Evolutionary conservation across 2,329 filamentous ascomycete species (phyloP), one percentile per base, ranked within the genome.

Genomic region (Aureobasidium namibiae): DNA sequence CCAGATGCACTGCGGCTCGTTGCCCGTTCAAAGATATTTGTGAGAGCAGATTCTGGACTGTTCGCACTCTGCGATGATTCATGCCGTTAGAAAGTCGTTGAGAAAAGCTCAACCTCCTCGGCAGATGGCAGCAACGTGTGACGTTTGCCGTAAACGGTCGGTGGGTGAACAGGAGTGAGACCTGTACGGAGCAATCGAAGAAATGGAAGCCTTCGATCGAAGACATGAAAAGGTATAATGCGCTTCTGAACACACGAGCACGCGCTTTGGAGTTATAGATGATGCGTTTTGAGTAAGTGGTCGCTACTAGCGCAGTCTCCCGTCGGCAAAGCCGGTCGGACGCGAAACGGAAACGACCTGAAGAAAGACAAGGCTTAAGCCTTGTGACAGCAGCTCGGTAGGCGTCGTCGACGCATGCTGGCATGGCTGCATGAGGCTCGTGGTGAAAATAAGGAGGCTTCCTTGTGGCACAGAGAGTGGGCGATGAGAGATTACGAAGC

Each of bases 61-160:
- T 24, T 21, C 31, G 50, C 34, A 23, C 14, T 23, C 10, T n/a
- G 13, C 23, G 29, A 16, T 45, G 52, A 45, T 34, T 36, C 52
- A 56, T 34, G 21, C 26, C 52, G 52, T 45, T 45, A 13, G 33
- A 29, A 45, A 14, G 11, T 16, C 42, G 42, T 45, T 45, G 42
- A 45, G 42, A 45, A n/a, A n/a, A 7, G 23, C 42, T 26, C 14
- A 5, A 5, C 9, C 38, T 41, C 38, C 13, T 41, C 52, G 52
- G 29, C 39, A 56, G 31, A 33, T 31, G 39, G n/a, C 21, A 42
- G 10, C 39, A 42, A 42, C 50, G 50, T 41, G 36, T 18, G 36
- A 42, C 36, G 36, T 23, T 21, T 56, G 36, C 52, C 39, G 52
- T n/a, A 56, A 56, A 56, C 52, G 39, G 39, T 36, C 29, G 38